A percentile compares a stretch with the other conserved stretches of the same genome.
Conservation (phyloP, 2,329 filamentous ascomycete genomes). For the Bipolaris oryzae region DNA sequence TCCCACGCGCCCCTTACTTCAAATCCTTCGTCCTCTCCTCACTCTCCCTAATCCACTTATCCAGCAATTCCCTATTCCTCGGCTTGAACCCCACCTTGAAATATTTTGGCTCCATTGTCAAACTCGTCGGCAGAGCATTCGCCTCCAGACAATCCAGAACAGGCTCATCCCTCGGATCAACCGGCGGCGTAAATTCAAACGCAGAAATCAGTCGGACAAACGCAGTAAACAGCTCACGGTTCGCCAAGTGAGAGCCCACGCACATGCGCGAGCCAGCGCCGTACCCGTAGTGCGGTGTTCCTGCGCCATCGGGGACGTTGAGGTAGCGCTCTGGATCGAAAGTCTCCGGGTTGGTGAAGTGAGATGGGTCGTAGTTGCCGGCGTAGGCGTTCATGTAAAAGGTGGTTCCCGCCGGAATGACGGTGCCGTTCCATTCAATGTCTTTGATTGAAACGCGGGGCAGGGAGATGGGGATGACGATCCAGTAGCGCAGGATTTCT, state of each 20-base stretch:
- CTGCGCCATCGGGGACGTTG: conserved; percentile 51
- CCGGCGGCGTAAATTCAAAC: conserved; percentile 54
- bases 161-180: conserved; percentile 49
- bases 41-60: conserved; percentile 55
- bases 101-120: conserved; percentile 58
- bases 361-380: conserved; percentile 71
- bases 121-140: conserved; percentile 54
- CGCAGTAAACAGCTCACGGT: conserved; percentile 53
- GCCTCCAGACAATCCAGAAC: conserved; percentile 54
- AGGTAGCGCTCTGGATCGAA: conserved; percentile 77
- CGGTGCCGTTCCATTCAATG: conserved; percentile 69
- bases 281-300: conserved; percentile 57
- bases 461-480: conserved; percentile 78
- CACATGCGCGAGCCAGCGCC: conserved; percentile 57
- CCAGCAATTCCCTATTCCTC: conserved; percentile 50
- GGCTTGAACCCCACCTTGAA: conserved; percentile 58
- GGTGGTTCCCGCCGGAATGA: conserved; percentile 75
- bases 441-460: conserved; percentile 75
- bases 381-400: conserved; percentile 82
- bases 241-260: conserved; percentile 54
- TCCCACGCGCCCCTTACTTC: conserved; percentile 31
- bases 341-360: conserved; percentile 67
- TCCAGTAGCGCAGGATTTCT: conserved; percentile 78
- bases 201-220: conserved; percentile 56
- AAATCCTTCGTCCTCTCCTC: conserved; percentile 54